Percentiles rank a stretch among this genome's conserved stretches.
Conservation (phyloP, 2,329 filamentous ascomycete genomes). For the Curvularia hawaiiensis region DNA sequence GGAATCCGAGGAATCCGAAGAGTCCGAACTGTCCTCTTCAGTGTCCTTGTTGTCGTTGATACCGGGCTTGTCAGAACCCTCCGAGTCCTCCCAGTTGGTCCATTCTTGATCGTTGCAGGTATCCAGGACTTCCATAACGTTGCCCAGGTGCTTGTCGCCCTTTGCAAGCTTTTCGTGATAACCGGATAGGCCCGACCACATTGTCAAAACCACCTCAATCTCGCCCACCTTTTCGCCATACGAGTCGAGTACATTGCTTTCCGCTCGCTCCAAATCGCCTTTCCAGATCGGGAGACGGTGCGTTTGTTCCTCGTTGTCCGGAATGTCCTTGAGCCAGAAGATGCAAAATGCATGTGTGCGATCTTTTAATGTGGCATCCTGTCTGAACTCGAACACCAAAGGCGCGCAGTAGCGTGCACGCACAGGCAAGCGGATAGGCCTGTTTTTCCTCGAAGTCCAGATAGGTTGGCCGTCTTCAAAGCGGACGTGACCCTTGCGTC, state of each 20-base stretch:
- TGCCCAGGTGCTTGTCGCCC: constrained; percentile 59
- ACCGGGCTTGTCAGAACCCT: constrained; percentile 29
- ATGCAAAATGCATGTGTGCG: constrained; percentile 66
- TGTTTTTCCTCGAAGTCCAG: constrained; percentile 59
- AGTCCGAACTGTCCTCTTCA: constrained; percentile 41
- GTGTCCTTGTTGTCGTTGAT: constrained; percentile 30
- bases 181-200: constrained; percentile 66
- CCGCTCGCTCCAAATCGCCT: constrained; percentile 64
- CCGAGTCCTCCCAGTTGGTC: constrained; percentile 38
- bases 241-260: constrained; percentile 52
- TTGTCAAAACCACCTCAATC: constrained; percentile 62
- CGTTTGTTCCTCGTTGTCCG: constrained; percentile 68
- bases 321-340: constrained; percentile 71
- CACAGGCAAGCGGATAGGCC: constrained; percentile 60
- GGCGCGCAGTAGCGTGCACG: constrained; percentile 65
- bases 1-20: constrained; percentile 26
- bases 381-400: constrained; percentile 64
- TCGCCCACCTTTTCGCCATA: constrained; percentile 64
- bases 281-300: constrained; percentile 69
- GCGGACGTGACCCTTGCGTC: constrained; percentile 32
- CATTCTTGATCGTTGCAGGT: constrained; percentile 63
- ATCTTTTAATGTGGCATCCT: constrained; percentile 59
- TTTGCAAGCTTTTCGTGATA: constrained; percentile 63
- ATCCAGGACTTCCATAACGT: constrained; percentile 69
- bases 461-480: constrained; percentile 45